Evolutionary conservation across 2,329 filamentous ascomycete genomes (phyloP).

Genomic region (Cladosporium sp.): DNA sequence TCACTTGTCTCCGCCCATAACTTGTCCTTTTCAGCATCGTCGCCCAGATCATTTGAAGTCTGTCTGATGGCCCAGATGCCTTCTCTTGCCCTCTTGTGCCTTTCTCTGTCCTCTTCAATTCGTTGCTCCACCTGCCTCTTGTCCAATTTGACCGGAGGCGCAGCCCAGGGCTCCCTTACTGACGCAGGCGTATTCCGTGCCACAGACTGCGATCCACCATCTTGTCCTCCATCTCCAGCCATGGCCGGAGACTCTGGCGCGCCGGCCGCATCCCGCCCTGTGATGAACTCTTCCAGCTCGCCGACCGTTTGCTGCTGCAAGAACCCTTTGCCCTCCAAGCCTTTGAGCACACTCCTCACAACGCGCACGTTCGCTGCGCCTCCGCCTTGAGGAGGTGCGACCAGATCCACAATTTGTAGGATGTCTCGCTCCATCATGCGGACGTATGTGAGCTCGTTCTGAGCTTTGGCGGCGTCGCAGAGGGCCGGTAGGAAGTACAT

Average conservation of each 20-base stretch:
- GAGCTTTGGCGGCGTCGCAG: slow-evolving; percentile 78
- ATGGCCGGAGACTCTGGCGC: slow-evolving; percentile 26
- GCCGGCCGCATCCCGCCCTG: slow-evolving; percentile 63
- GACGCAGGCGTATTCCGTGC: slow-evolving; percentile 25
- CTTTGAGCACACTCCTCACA: slow-evolving; percentile 62
- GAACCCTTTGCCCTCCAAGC: slow-evolving; percentile 65
- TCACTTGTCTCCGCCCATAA: slow-evolving; percentile 88
- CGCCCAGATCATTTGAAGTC: slow-evolving; percentile 50
- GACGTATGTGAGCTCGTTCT: slow-evolving; percentile 77
- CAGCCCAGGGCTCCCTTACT: slow-evolving; percentile 21
- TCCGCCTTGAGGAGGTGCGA: slow-evolving; percentile 81
- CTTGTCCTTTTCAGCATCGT: slow-evolving; percentile 72
- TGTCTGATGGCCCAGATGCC: slow-evolving; percentile 80
- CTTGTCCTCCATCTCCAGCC: neutral
- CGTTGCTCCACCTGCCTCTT: slow-evolving; percentile 91
- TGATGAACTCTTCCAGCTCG: slow-evolving; percentile 81
- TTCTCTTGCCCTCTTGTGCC: slow-evolving; percentile 88
- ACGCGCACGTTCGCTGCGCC: slow-evolving; percentile 94
- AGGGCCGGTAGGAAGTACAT: slow-evolving; percentile 99
- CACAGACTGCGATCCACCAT: slow-evolving; percentile 5
- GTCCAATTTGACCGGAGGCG: slow-evolving; percentile 57
- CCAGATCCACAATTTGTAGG: slow-evolving; percentile 84
- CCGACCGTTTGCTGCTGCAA: slow-evolving; percentile 71
- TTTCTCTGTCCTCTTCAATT: slow-evolving; percentile 93
- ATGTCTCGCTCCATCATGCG: slow-evolving; percentile 96